Percentiles rank a stretch among this genome's conserved stretches.
Evolutionary conservation across 2,329 filamentous ascomycete species (phyloP).

Genomic region (Aaosphaeria pasadenensis): DNA sequence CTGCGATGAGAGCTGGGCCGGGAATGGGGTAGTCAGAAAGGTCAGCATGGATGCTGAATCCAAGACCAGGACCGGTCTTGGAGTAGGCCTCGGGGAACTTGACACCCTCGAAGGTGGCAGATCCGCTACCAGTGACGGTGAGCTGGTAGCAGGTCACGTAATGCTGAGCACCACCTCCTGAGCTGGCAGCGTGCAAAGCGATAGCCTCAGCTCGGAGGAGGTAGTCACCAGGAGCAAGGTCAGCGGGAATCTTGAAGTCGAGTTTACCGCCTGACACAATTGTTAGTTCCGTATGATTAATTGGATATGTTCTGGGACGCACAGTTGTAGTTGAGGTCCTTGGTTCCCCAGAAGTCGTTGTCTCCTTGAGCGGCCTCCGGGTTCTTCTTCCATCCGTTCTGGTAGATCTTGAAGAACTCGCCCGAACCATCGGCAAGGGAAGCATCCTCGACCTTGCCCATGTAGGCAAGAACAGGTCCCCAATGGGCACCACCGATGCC

Average conservation of each 20-base stretch:
- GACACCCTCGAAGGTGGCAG: slow-evolving; percentile 15
- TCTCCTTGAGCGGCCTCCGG: not conserved
- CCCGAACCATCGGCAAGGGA: slow-evolving; percentile 32
- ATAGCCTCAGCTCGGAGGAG: slow-evolving; percentile 50
- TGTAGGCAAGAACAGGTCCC: slow-evolving; percentile 35
- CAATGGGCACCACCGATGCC: slow-evolving; percentile 39
- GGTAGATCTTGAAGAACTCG: slow-evolving; percentile 39
- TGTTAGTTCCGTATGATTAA: slow-evolving; percentile 15
- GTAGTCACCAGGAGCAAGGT: slow-evolving; percentile 45
- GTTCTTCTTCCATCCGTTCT: slow-evolving; percentile 23
- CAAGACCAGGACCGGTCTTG: slow-evolving; percentile 32
- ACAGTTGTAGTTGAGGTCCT: slow-evolving; percentile 1
- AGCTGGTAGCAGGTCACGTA: slow-evolving; percentile 46
- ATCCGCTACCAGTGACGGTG: slow-evolving; percentile 41
- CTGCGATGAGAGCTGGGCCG: slow-evolving; percentile 15
- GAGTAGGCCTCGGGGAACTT: slow-evolving; percentile 36
- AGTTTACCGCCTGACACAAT: not conserved
- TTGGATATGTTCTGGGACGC: slow-evolving; percentile 29
- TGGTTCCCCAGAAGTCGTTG: not conserved
- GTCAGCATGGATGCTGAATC: slow-evolving; percentile 37
- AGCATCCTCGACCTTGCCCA: slow-evolving; percentile 35
- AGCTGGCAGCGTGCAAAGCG: slow-evolving; percentile 41
- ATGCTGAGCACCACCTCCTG: slow-evolving; percentile 23
- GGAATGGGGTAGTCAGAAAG: slow-evolving; percentile 36
- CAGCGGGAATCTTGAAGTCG: slow-evolving; percentile 24